phyloP scores from a whole-genome alignment of 257 asterid species.

The Fraxinus pennsylvanica region DNA sequence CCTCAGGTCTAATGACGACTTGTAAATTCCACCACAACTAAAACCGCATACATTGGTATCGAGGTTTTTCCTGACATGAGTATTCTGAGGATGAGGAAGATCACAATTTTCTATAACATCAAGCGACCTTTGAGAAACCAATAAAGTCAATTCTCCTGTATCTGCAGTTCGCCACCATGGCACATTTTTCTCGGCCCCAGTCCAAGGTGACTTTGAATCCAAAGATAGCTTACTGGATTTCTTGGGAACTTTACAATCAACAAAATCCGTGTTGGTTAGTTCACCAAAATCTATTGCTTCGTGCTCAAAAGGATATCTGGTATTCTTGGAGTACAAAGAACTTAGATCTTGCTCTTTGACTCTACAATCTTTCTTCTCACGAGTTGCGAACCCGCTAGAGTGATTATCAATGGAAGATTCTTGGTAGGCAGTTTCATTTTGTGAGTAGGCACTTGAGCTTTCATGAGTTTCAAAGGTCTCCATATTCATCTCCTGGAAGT shows the following conservation, averaged over 20 bases:
- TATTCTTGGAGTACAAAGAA: constrained; percentile 13
- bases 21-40: constrained; percentile 25
- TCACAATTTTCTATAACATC: constrained; percentile 73
- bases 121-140: constrained; percentile 63
- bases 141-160: constrained; percentile 65
- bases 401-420: constrained; percentile 33
- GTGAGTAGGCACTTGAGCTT: constrained; percentile 23
- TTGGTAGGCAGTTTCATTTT: constrained; percentile 19
- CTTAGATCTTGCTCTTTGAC: constrained; percentile 12
- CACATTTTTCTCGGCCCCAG: constrained; percentile 41
- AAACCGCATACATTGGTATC: constrained; percentile 23
- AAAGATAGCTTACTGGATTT: constrained; percentile 36
- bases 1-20: constrained; percentile 29
- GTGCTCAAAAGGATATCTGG: constrained; percentile 22
- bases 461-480: constrained; percentile 26
- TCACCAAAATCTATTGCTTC: constrained; percentile 31
- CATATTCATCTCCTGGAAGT: constrained; percentile 33
- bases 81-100: constrained; percentile 72
- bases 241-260: constrained; percentile 43
- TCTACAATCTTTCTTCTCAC: constrained; percentile 32
- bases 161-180: constrained; percentile 95
- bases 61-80: constrained; percentile 42
- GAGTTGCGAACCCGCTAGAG: constrained; percentile 18
- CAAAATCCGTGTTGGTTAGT: constrained; percentile 26
- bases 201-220: constrained; percentile 50